phyloP scores from a whole-genome alignment of 768 basidiomycete genomes.

The Kwoniella europaea region DNA sequence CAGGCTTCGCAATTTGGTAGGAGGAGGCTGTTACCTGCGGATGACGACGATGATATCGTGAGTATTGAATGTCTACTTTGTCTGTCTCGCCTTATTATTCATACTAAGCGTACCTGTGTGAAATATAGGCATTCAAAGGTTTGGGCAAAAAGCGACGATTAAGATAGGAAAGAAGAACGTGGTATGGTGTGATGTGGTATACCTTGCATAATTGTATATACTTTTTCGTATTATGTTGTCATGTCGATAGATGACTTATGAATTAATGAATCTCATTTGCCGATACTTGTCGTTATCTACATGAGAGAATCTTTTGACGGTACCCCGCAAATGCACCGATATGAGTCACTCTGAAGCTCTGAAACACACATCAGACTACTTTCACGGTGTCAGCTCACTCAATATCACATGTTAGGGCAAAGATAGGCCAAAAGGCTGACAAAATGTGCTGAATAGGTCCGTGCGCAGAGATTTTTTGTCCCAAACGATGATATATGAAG shows the following conservation, averaged over 20 bases:
- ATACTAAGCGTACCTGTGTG: neutral
- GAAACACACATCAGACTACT: too few species aligned
- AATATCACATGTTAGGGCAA: too few species aligned
- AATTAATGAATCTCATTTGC: neutral
- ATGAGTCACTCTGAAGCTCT: too few species aligned
- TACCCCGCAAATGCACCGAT: too few species aligned
- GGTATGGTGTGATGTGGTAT: conserved; percentile 60
- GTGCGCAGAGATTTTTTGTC: too few species aligned
- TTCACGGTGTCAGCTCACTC: too few species aligned
- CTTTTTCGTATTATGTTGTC: neutral
- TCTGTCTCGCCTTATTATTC: neutral
- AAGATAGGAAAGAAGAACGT: conserved; percentile 33
- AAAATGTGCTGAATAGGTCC: too few species aligned
- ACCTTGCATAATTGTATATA: conserved; percentile 61
- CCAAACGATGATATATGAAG: too few species aligned
- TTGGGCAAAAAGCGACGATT: conserved; percentile 34
- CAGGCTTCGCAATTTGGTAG: conserved; percentile 24
- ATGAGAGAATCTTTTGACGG: too few species aligned
- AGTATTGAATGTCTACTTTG: neutral
- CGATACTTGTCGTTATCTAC: too few species aligned
- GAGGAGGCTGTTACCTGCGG: conserved; percentile 33
- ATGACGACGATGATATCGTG: conserved; percentile 38
- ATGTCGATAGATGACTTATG: conserved; percentile 1
- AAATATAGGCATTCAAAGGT: conserved; percentile 24
- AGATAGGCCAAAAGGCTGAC: too few species aligned